A percentile compares a stretch with the other conserved stretches of the same genome.
Conservation (phyloP, 768 basidiomycete genomes). For the Leucocoprinus birnbaumii region DNA sequence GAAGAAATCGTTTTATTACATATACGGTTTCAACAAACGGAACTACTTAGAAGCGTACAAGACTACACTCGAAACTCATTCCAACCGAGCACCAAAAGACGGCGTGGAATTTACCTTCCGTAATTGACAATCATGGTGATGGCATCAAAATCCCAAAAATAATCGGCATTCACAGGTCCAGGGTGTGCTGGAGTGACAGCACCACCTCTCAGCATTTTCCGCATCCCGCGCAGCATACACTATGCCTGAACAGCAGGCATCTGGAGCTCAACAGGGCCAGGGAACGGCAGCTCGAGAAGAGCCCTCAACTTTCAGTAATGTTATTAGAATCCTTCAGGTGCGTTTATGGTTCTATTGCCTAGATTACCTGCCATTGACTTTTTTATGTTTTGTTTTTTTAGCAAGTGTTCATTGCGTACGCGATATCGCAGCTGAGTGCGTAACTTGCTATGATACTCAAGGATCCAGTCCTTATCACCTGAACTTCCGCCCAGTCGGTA, state of each 20-base stretch:
- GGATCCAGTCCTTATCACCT: not conserved
- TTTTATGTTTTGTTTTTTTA: slow-evolving; percentile 20
- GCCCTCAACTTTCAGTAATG: slow-evolving; percentile 5
- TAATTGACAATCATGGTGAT: not conserved
- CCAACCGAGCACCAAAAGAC: not conserved
- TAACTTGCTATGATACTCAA: not conserved
- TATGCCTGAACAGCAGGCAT: slow-evolving; percentile 13
- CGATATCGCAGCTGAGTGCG: slow-evolving; percentile 53
- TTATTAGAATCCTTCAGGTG: slow-evolving; percentile 25
- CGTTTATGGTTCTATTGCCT: not conserved
- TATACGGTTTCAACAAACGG: too few species aligned
- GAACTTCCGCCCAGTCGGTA: not conserved
- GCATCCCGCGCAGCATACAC: not conserved
- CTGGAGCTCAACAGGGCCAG: slow-evolving; percentile 12
- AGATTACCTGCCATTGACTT: not conserved
- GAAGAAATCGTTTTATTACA: too few species aligned
- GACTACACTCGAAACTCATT: not conserved
- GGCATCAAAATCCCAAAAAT: slow-evolving; percentile 8
- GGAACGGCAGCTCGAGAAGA: slow-evolving; percentile 3
- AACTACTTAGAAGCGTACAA: too few species aligned
- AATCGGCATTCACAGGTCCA: not conserved
- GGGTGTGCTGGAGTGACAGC: not conserved
- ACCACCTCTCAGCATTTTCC: not conserved
- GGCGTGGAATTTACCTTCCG: slow-evolving; percentile 1
- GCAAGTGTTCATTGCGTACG: slow-evolving; percentile 71